phyloP scores from a whole-genome alignment of 176 grass and related monocot species.

The Paspalum vaginatum region DNA sequence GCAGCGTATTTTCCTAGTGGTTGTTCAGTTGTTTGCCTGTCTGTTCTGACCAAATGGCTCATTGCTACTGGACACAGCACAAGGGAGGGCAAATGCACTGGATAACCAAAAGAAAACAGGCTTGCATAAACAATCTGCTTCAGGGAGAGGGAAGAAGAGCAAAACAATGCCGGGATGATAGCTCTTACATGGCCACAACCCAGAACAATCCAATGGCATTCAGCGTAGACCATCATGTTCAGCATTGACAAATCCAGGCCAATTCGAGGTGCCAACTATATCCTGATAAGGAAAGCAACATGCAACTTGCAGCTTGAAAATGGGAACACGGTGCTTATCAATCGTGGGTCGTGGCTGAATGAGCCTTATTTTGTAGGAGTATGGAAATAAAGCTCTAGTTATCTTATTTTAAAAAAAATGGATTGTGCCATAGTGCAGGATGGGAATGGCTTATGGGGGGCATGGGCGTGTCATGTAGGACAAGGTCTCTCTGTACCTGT shows the following conservation, averaged over 20 bases:
- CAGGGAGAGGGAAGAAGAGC: constrained; percentile 2
- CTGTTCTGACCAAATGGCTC: constrained; percentile 35
- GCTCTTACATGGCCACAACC: constrained; percentile 17
- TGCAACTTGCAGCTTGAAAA: constrained; percentile 24
- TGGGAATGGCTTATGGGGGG: background rate
- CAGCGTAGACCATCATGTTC: background rate
- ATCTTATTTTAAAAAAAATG: too few species aligned
- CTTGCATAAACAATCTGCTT: constrained; percentile 17
- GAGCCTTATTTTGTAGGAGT: too few species aligned
- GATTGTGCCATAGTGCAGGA: background rate
- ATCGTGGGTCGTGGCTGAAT: too few species aligned
- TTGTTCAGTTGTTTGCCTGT: constrained; percentile 29
- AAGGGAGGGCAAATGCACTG: background rate
- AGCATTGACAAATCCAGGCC: constrained; percentile 29
- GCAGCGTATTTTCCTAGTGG: constrained; percentile 11
- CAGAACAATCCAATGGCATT: constrained; percentile 1
- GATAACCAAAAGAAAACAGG: constrained; percentile 36
- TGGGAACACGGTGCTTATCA: background rate
- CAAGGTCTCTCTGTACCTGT: constrained; percentile 4
- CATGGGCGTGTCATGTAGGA: background rate
- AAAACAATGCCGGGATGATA: constrained; percentile 12
- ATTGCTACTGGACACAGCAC: constrained; percentile 34
- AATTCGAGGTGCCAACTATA: background rate
- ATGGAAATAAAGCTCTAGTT: too few species aligned
- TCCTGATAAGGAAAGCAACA: constrained; percentile 19